Conservation (phyloP, 2,329 filamentous ascomycete genomes). For the Sporothrix protearum region DNA sequence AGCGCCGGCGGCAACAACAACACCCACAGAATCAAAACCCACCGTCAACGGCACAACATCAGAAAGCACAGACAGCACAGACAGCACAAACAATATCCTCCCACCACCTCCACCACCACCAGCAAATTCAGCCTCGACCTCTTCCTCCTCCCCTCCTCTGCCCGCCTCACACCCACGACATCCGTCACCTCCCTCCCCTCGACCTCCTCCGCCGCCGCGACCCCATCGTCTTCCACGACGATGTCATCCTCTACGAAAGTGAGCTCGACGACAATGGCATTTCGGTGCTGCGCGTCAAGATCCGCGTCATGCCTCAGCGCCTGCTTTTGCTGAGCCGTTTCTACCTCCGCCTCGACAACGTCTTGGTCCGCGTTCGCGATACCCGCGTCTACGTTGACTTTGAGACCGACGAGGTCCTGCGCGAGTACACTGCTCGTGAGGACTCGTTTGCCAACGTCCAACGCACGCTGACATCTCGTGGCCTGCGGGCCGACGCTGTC, state of each 20-base stretch:
- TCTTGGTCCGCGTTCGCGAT: slow-evolving; percentile 81
- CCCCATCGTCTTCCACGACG: slow-evolving; percentile 94
- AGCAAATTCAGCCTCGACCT: not conserved
- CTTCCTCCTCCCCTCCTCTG: not conserved
- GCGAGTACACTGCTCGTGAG: slow-evolving; percentile 90
- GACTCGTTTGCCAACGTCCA: slow-evolving; percentile 73
- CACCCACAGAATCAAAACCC: not conserved
- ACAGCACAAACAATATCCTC: not conserved
- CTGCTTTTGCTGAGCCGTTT: slow-evolving; percentile 81
- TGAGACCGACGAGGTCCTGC: slow-evolving; percentile 68
- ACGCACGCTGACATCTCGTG: slow-evolving; percentile 46
- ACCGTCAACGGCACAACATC: not conserved
- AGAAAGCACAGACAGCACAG: not conserved
- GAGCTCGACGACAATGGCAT: slow-evolving; percentile 98
- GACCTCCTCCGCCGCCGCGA: slow-evolving; percentile 84
- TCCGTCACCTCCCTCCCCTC: slow-evolving; percentile 60
- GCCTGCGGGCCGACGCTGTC: slow-evolving; percentile 64
- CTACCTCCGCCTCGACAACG: slow-evolving; percentile 90
- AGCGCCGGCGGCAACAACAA: not conserved
- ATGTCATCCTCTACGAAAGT: slow-evolving; percentile 94
- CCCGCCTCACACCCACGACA: not conserved
- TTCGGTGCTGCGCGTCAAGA: slow-evolving; percentile 81
- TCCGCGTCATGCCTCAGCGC: slow-evolving; percentile 85
- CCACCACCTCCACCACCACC: not conserved
- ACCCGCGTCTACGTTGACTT: slow-evolving; percentile 93